Conservation (phyloP, 2,329 filamentous ascomycete species). For the Penicillium digitatum region DNA sequence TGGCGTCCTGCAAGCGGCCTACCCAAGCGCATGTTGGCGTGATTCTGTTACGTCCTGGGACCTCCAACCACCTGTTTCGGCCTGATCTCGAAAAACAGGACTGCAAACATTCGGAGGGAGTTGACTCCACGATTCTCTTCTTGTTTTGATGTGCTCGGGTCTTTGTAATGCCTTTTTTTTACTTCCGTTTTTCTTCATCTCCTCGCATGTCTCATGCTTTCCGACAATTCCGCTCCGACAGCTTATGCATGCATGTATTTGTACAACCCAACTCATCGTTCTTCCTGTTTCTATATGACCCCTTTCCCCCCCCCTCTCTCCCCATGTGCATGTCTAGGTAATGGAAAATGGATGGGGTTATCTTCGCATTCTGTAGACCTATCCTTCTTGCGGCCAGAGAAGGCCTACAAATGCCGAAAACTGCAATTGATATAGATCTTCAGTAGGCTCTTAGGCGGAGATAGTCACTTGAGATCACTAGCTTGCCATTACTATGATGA, state of each 20-base stretch:
- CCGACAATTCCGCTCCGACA: conserved; percentile 27
- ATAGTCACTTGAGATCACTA: not conserved
- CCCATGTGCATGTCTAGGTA: conserved; percentile 28
- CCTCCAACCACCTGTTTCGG: not conserved
- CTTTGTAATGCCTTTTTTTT: conserved; percentile 4
- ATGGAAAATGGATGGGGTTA: conserved; percentile 24
- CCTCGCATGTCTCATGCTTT: conserved; percentile 26
- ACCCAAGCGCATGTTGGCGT: not conserved
- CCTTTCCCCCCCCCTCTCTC: conserved; percentile 14
- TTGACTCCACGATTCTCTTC: not conserved
- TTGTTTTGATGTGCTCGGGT: not conserved
- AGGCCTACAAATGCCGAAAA: not conserved
- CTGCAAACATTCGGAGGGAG: not conserved
- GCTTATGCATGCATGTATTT: conserved; percentile 39
- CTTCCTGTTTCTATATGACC: conserved; percentile 19
- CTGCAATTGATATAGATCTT: not conserved
- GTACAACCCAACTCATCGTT: conserved; percentile 30
- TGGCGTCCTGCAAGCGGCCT: conserved; percentile 1
- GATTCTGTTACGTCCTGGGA: not conserved
- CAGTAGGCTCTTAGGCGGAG: not conserved
- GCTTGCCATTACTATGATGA: not conserved
- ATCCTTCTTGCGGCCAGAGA: not conserved
- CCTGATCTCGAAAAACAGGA: not conserved
- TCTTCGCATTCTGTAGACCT: not conserved
- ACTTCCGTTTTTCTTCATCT: conserved; percentile 12